Evolutionary conservation across 2,329 filamentous ascomycete genomes (phyloP), one percentile per base, ranked within the genome.

Genomic region (Geosmithia flava): DNA sequence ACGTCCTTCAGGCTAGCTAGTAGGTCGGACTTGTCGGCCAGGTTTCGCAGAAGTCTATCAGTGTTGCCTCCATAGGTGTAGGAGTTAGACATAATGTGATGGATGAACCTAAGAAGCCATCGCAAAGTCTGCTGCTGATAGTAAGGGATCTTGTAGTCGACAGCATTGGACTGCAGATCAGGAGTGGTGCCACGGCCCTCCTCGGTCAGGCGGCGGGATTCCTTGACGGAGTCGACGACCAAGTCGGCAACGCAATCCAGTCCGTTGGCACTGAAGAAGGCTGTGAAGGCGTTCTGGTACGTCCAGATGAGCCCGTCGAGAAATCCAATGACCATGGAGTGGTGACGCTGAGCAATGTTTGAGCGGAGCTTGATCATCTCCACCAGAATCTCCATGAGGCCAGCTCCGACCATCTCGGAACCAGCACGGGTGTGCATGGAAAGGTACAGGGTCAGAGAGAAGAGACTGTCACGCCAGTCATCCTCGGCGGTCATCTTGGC

Each of bases 101-200:
- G 90, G 53, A 95, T 85, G 60, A 97, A 95, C 63, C 95, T 96
- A 64, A 98, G 84, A 43, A 96, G 72, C 80, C 87, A 94, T 59
- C 94, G 90, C 29, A 98, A 73, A 17, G 88, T 91, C 62, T 95
- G 88, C 61, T 97, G 93, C 55, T 95, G 85, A 61, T 89, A 88
- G 62, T 88, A 96, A 0, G 90, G 88, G 47, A 97, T 89, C 57
- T 88, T 78, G 61, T 96, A 99, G 66, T 99, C 94, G 43, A 94
- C 88, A 23, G 85, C 77, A 49, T 84, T 82, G 10, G 89, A 95
- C 64, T 85, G 88, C 47, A 72, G 68, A 46, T 82, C 71, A 11
- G 73, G 65, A 7, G 80, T 78, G 52, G 93, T 88, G 13, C 88
- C 87, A 49, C 81, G 70, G n/a, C 83, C 84, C 47, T 73, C 70